phyloP scores from a whole-genome alignment of 768 basidiomycete genomes.

The Leccinellum albellum region DNA sequence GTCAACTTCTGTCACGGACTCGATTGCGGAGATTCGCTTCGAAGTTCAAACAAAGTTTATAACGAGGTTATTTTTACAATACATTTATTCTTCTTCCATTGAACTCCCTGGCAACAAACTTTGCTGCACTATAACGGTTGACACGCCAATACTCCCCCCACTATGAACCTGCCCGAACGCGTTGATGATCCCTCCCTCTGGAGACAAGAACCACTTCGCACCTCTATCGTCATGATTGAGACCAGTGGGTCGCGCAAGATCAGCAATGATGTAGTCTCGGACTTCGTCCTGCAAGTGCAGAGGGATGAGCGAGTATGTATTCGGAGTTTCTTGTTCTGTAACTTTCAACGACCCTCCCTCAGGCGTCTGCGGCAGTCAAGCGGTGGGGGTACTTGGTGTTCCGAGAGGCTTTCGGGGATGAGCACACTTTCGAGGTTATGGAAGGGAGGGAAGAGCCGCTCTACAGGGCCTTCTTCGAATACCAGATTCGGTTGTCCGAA shows the following conservation, averaged over 20 bases:
- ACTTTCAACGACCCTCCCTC: background rate
- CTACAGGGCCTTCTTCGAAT: constrained; percentile 22
- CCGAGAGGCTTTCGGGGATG: background rate
- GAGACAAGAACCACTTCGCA: constrained; percentile 19
- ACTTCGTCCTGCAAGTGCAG: constrained; percentile 15
- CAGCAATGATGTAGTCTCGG: background rate
- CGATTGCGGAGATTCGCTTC: background rate
- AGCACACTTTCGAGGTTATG: background rate
- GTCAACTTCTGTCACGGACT: background rate
- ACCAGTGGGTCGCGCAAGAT: background rate
- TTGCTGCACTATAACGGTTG: background rate
- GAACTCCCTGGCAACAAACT: background rate
- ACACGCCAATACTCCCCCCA: background rate
- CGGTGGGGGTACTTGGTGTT: constrained; percentile 18
- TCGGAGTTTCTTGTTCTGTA: background rate
- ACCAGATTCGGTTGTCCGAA: constrained; percentile 5
- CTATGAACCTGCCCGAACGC: constrained; percentile 17
- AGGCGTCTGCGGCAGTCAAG: constrained; percentile 12
- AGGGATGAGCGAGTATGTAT: constrained; percentile 12
- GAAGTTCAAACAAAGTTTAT: background rate
- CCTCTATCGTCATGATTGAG: background rate
- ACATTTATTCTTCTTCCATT: background rate
- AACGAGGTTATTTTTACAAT: background rate
- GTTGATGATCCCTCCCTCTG: constrained; percentile 21
- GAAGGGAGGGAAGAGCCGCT: constrained; percentile 10